Evolutionary conservation across 2,329 filamentous ascomycete genomes (phyloP), one percentile per base, ranked within the genome.

Genomic region (Eutypella sp.): DNA sequence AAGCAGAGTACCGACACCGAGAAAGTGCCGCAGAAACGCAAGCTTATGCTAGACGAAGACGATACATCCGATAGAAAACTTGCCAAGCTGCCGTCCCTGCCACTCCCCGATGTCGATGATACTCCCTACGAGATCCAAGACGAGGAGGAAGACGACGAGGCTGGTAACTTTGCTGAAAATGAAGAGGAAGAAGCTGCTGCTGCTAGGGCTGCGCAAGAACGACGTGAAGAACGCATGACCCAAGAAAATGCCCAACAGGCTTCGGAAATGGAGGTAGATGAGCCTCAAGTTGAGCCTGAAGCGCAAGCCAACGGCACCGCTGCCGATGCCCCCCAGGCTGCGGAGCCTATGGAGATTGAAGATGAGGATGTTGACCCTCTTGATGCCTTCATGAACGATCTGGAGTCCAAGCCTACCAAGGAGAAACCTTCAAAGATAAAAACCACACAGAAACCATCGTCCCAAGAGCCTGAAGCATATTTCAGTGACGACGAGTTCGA

Each of bases 311-410:
- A 65, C 38, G 56, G 55, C 8, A 44, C 54, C 23, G 15, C 46
- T 25, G 57, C 42, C 31, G 52, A 37, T 34, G 50, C 46, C n/a
- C n/a, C n/a, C 27, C 60, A 52, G 16, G 47, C 56, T 38, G 55
- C 49, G 42, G 74, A 76, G 27, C 60, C 69, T 27, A 84, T 84
- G 79, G 74, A 82, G 23, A 68, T 81, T 48, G 81, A 82, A 54
- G 68, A 82, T 46, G 84, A 89, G 45, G 81, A 88, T 25, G 70
- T 93, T 29, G 93, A 99, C 64, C 89, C 93, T 7, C 73, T 99
- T 31, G 93, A 99, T 69, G 92, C 90, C n/a, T 99, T 95, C 71
- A 99, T 99, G 93, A 85, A 83, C 43, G 81, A 78, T 49, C 73
- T 82, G 15, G 74, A 77, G 45, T 81, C 45, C 65, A 77, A 50